phyloP scores from a whole-genome alignment of 257 asterid genomes.

The Apocynum venetum region DNA sequence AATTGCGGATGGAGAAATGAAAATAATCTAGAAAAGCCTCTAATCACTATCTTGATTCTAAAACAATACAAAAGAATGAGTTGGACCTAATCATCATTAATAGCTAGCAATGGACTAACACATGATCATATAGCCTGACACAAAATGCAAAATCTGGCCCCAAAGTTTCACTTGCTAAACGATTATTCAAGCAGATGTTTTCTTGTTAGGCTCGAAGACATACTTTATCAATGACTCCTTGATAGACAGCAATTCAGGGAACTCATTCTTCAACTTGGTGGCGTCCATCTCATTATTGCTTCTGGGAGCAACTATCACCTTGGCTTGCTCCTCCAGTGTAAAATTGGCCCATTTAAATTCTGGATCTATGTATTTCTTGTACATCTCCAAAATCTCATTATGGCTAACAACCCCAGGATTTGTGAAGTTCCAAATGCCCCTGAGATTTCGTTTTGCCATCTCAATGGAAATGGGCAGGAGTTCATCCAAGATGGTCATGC shows the following conservation, averaged over 20 bases:
- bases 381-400: constrained; percentile 89
- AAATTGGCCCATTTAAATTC: constrained; percentile 66
- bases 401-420: constrained; percentile 96
- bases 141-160: constrained; percentile 21
- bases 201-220: constrained; percentile 84
- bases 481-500: constrained; percentile 97
- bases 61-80: constrained; percentile 15
- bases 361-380: constrained; percentile 73
- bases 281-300: constrained; percentile 92
- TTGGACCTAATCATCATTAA: constrained; percentile 18
- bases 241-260: constrained; percentile 77
- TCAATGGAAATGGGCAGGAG: constrained; percentile 91
- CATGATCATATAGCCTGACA: not conserved
- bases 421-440: constrained; percentile 94
- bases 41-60: constrained; percentile 19
- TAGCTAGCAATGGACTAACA: constrained; percentile 9
- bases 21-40: constrained; percentile 1
- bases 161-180: not conserved
- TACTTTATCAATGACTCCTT: constrained; percentile 83
- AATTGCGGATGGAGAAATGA: not conserved
- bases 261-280: constrained; percentile 79
- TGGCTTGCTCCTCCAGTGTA: constrained; percentile 94
- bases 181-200: constrained; percentile 37
- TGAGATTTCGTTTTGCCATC: constrained; percentile 93
- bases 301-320: constrained; percentile 88